Conservation (phyloP, 2,329 filamentous ascomycete species). For the Coniochaeta ligniaria region DNA sequence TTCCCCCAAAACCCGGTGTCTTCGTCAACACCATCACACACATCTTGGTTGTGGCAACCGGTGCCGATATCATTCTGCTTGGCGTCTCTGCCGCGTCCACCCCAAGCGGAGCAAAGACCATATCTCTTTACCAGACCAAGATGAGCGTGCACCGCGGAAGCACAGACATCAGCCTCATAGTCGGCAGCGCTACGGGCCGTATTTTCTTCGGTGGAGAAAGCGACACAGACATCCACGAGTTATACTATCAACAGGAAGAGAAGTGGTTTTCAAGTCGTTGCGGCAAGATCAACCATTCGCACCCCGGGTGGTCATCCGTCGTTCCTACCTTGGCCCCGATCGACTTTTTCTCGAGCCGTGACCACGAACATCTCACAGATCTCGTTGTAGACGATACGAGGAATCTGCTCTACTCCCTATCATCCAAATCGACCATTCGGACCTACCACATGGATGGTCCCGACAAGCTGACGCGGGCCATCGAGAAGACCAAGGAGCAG, state of each 20-base stretch:
- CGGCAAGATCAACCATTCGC: conserved; percentile 83
- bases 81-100: conserved; percentile 66
- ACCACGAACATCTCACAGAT: conserved; percentile 61
- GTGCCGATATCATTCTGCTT: conserved; percentile 77
- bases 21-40: conserved; percentile 83
- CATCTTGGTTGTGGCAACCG: conserved; percentile 82
- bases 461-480: conserved; percentile 54
- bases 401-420: conserved; percentile 85
- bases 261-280: conserved; percentile 90
- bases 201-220: conserved; percentile 84
- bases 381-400: conserved; percentile 86
- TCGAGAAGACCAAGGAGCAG: conserved; percentile 56
- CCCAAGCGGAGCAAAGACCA: conserved; percentile 61
- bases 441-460: conserved; percentile 78
- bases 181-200: conserved; percentile 74
- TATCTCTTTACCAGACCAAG: conserved; percentile 80
- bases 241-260: conserved; percentile 95
- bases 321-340: conserved; percentile 41
- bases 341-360: conserved; percentile 42
- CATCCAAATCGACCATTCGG: conserved; percentile 78
- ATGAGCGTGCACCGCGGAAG: conserved; percentile 75
- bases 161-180: conserved; percentile 69
- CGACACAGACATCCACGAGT: conserved; percentile 85
- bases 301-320: conserved; percentile 61
- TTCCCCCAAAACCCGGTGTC: conserved; percentile 77